Evolutionary conservation across 139 green algal genomes (phyloP).

Genomic region (Picochlorum sp.): DNA sequence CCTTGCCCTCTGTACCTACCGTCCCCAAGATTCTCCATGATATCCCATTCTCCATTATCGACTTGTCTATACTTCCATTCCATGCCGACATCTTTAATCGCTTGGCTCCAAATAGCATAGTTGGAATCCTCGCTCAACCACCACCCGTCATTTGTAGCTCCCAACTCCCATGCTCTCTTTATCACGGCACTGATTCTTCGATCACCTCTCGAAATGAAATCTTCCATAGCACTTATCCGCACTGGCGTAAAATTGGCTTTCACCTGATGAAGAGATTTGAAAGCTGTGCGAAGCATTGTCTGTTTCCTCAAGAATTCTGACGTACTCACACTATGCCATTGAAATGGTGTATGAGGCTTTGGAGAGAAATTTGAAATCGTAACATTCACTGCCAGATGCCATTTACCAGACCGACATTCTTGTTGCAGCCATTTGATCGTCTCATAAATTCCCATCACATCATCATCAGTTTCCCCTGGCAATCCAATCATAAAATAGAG

Average conservation of each 20-base stretch:
- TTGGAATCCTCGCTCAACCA: conserved; percentile 36
- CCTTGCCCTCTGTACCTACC: conserved; percentile 45
- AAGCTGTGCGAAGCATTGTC: conserved; percentile 39
- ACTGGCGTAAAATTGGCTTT: conserved; percentile 58
- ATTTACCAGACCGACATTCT: conserved; percentile 40
- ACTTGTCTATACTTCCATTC: conserved; percentile 57
- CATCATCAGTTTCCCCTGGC: conserved; percentile 63
- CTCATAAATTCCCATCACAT: conserved; percentile 68
- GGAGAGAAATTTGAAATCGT: conserved; percentile 75
- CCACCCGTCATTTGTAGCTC: conserved; percentile 64
- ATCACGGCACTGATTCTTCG: conserved; percentile 40
- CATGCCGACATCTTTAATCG: conserved; percentile 58
- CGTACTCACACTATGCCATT: conserved; percentile 58
- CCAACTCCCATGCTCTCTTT: conserved; percentile 59
- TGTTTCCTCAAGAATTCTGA: conserved; percentile 62
- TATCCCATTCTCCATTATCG: conserved; percentile 57
- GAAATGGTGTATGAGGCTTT: conserved; percentile 77
- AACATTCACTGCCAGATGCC: conserved; percentile 52
- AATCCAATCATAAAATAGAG: conserved; percentile 70
- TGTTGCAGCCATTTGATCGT: conserved; percentile 59
- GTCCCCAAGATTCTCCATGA: conserved; percentile 61
- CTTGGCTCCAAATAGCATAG: conserved; percentile 39
- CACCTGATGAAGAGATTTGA: conserved; percentile 41
- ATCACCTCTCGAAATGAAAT: conserved; percentile 55
- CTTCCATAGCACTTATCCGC: conserved; percentile 60